Conservation (phyloP, 495 filamentous ascomycete genomes). For the Daldinia decipiens region DNA sequence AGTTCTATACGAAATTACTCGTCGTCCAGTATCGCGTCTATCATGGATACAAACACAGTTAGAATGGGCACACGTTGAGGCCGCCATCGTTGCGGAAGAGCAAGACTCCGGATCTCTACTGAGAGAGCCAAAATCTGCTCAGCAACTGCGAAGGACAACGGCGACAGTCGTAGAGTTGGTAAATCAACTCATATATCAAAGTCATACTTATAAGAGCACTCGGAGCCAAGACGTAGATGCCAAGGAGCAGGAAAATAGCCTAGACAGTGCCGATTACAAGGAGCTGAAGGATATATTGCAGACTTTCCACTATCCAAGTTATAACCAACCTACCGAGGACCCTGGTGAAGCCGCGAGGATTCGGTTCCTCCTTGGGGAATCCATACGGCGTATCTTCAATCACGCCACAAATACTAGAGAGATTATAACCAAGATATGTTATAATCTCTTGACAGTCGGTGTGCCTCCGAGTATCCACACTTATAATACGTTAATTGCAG, state of each 20-base stretch:
- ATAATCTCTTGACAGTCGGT: constrained; percentile 68
- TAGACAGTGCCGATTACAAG: constrained; percentile 2
- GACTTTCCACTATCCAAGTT: constrained; percentile 50
- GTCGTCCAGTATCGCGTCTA: constrained; percentile 17
- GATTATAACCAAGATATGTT: constrained; percentile 69
- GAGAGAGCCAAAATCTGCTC: constrained; percentile 40
- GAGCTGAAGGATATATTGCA: constrained; percentile 28
- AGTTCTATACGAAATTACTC: constrained; percentile 25
- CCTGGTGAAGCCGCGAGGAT: constrained; percentile 12
- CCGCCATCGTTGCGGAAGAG: constrained; percentile 36
- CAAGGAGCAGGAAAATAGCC: neutral
- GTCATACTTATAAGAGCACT: neutral
- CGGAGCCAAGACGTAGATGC: constrained; percentile 17
- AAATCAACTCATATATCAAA: constrained; percentile 38
- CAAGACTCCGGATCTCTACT: constrained; percentile 22
- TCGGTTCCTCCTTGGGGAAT: constrained; percentile 47
- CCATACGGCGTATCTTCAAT: constrained; percentile 50
- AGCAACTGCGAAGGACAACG: constrained; percentile 43
- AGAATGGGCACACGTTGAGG: constrained; percentile 40
- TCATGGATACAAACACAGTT: constrained; percentile 41
- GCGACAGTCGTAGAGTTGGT: constrained; percentile 41
- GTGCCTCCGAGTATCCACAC: constrained; percentile 69
- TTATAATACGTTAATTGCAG: constrained; percentile 72
- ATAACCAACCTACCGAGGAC: constrained; percentile 42
- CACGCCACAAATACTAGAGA: constrained; percentile 37